phyloP scores from a whole-genome alignment of 805 yeast genomes.

The Monosporozyma aquatica region DNA sequence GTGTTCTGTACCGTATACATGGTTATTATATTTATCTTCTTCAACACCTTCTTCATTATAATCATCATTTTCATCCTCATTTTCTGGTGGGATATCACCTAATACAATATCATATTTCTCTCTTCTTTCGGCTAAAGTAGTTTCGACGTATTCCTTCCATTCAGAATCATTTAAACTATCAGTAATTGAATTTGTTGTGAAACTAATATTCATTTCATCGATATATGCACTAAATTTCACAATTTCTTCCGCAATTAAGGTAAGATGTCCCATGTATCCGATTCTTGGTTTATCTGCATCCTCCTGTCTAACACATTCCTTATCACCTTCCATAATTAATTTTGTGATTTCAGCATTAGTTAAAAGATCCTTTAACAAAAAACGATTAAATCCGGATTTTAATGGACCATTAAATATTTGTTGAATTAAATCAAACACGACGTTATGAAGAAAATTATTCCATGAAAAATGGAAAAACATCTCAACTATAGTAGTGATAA shows the following conservation, averaged over 20 bases:
- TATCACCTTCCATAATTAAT: constrained; percentile 57
- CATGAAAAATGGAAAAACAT: constrained; percentile 70
- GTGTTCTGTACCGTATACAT: constrained; percentile 14
- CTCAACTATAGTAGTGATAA: constrained; percentile 49
- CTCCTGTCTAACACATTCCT: constrained; percentile 51
- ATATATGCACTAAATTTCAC: constrained; percentile 64
- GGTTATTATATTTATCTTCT: constrained; percentile 30
- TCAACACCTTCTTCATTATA: constrained; percentile 44
- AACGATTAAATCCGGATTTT: constrained; percentile 67
- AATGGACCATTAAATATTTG: constrained; percentile 68
- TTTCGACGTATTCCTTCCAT: constrained; percentile 79
- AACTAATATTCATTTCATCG: constrained; percentile 27
- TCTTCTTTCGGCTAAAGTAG: constrained; percentile 76
- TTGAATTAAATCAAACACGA: constrained; percentile 74
- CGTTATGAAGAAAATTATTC: constrained; percentile 81
- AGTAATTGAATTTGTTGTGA: constrained; percentile 19
- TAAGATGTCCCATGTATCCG: constrained; percentile 95
- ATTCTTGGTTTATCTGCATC: constrained; percentile 55
- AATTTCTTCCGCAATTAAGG: constrained; percentile 89
- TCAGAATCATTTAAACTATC: constrained; percentile 24
- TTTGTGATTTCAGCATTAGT: constrained; percentile 50
- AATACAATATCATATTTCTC: constrained; percentile 89
- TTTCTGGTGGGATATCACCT: constrained; percentile 48
- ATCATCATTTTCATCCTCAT: constrained; percentile 34
- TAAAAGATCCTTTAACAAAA: constrained; percentile 51